phyloP scores from a whole-genome alignment of 2,329 filamentous ascomycete genomes.

The Clonostachys chloroleuca region DNA sequence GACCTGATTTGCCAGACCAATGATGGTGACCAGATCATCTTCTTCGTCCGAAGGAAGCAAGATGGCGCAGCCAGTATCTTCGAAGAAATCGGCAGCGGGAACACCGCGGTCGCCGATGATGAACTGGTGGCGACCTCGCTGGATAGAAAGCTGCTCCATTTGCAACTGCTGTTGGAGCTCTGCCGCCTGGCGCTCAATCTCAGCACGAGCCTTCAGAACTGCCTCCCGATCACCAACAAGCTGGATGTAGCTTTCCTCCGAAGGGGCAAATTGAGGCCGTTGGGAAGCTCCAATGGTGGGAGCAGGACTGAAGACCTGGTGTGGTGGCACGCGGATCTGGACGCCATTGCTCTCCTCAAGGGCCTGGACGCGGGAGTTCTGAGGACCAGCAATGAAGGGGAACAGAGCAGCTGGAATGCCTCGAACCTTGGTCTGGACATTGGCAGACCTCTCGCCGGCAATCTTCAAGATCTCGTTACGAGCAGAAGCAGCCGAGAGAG shows the following conservation, averaged over 20 bases:
- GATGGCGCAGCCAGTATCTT: slow-evolving; percentile 85
- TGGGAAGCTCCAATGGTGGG: slow-evolving; percentile 63
- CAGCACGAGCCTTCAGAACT: slow-evolving; percentile 73
- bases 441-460: slow-evolving; percentile 79
- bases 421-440: slow-evolving; percentile 75
- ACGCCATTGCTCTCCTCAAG: slow-evolving; percentile 77
- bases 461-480: slow-evolving; percentile 82
- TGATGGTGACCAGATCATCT: slow-evolving; percentile 78
- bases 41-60: slow-evolving; percentile 75
- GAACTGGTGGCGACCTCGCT: slow-evolving; percentile 88
- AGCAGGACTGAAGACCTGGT: slow-evolving; percentile 70
- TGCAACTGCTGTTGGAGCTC: slow-evolving; percentile 73
- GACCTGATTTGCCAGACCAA: slow-evolving; percentile 73
- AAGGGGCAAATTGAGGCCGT: slow-evolving; percentile 65
- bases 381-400: slow-evolving; percentile 84
- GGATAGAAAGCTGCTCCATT: slow-evolving; percentile 75
- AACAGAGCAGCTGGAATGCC: slow-evolving; percentile 89
- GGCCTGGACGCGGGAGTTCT: slow-evolving; percentile 61
- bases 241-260: slow-evolving; percentile 72
- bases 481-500: slow-evolving; percentile 80
- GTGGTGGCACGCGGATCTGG: slow-evolving; percentile 77
- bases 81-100: slow-evolving; percentile 79
- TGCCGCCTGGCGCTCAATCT: slow-evolving; percentile 75
- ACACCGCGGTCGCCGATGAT: slow-evolving; percentile 83
- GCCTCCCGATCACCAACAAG: slow-evolving; percentile 81